These are phyloP conservation scores for Solanum chaucha DNA, from an alignment of 257 asterid species.

Conservation along the genomic window DNA sequence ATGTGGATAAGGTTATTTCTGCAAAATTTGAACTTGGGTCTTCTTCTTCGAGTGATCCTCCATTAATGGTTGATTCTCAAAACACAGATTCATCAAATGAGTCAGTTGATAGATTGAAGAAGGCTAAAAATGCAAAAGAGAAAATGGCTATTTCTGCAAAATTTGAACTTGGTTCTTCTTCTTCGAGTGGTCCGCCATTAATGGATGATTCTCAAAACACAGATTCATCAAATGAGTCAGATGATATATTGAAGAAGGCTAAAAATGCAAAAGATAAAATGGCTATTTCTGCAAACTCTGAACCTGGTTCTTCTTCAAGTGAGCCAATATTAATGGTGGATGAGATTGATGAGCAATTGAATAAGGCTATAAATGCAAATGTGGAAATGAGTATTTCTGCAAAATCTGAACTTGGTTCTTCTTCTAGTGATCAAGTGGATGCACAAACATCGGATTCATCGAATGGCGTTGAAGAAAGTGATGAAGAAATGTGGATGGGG, in stretches of 20 bases:
- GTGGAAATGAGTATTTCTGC: no score
- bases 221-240: background rate
- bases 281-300: background rate
- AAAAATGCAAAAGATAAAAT: background rate
- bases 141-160: background rate
- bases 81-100: background rate
- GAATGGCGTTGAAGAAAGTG: no score
- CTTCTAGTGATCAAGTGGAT: no score
- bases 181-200: background rate
- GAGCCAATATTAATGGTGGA: background rate
- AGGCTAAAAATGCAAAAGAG: background rate
- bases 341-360: background rate
- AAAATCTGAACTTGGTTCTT: no score
- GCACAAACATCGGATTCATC: no score
- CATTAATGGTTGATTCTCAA: no score
- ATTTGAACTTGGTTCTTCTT: background rate
- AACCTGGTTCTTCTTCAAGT: background rate
- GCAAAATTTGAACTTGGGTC: no score
- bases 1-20: no score
- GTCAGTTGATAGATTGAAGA: background rate
- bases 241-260: background rate
- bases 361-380: no score
- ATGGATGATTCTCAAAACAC: background rate
- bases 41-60: no score
- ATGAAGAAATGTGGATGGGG: no score